These are phyloP conservation scores for Lippia alba DNA, from an alignment of 305 asterid genomes.

Conservation along the genomic window DNA sequence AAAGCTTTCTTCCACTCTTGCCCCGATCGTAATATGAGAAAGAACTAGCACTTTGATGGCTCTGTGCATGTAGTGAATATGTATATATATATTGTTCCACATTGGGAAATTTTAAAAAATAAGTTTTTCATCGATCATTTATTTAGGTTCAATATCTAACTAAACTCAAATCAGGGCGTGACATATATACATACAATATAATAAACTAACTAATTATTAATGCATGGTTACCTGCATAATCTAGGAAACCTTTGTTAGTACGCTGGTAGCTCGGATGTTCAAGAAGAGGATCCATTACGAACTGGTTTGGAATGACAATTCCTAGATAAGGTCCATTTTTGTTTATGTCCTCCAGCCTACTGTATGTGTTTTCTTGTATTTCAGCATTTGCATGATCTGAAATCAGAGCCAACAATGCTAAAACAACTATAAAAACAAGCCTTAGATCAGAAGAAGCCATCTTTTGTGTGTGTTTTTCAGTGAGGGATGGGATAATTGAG, in stretches of 20 bases:
- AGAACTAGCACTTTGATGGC: background rate
- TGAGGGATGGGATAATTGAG: too few relatives aligned
- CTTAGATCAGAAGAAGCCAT: slow-evolving; percentile 1
- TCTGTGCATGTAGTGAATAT: background rate
- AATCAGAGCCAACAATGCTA: slow-evolving; percentile 6
- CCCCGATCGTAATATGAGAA: background rate
- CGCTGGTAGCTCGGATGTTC: slow-evolving; percentile 44
- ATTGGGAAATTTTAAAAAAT: too few relatives aligned
- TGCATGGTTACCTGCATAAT: background rate
- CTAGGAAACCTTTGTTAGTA: background rate
- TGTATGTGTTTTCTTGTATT: slow-evolving; percentile 30
- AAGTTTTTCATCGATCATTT: too few relatives aligned
- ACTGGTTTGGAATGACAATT: slow-evolving; percentile 56
- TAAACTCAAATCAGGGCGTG: too few relatives aligned
- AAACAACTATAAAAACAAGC: slow-evolving; percentile 1
- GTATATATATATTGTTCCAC: too few relatives aligned
- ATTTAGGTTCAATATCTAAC: too few relatives aligned
- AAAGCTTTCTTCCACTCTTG: slow-evolving; percentile 2
- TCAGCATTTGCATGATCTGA: slow-evolving; percentile 32
- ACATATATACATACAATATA: too few relatives aligned
- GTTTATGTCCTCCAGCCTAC: slow-evolving; percentile 41
- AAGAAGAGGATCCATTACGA: slow-evolving; percentile 65
- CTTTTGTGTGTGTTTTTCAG: background rate
- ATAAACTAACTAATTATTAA: too few relatives aligned
- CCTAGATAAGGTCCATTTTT: slow-evolving; percentile 58